Evolutionary conservation across 805 yeast species (phyloP).

Genomic region (Suhomyces xylopsoci): DNA sequence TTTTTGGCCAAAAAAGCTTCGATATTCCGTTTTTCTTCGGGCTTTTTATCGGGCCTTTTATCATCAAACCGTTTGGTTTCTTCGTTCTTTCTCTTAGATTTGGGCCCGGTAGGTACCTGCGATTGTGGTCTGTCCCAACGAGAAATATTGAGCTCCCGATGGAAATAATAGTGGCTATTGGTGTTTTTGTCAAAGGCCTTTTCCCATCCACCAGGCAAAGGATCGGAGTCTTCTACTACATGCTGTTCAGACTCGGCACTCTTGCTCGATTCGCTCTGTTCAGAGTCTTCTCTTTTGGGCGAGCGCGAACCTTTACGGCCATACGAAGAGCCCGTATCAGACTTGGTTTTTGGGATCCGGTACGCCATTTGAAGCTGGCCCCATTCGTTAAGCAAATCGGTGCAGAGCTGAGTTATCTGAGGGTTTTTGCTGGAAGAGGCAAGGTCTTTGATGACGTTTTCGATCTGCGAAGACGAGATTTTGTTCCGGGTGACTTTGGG

Average conservation of each 20-base stretch:
- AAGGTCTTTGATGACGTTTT: constrained; percentile 52
- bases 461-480: constrained; percentile 71
- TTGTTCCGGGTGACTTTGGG: constrained; percentile 69
- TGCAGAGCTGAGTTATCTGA: constrained; percentile 35
- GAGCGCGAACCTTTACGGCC: constrained; percentile 21
- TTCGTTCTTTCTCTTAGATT: neutral
- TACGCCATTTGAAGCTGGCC: constrained; percentile 73
- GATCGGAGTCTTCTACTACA: constrained; percentile 2
- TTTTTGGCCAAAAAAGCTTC: constrained; percentile 18
- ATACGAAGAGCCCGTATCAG: constrained; percentile 6
- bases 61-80: neutral
- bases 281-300: constrained; percentile 6
- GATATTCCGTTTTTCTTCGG: neutral
- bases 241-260: neutral
- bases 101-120: constrained; percentile 34
- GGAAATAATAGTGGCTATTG: constrained; percentile 52
- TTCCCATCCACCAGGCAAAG: constrained; percentile 67
- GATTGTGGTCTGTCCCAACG: constrained; percentile 60
- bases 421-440: constrained; percentile 18
- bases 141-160: constrained; percentile 44
- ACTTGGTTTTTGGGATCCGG: constrained; percentile 66
- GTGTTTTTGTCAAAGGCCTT: constrained; percentile 47
- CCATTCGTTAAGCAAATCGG: constrained; percentile 63
- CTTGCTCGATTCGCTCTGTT: constrained; percentile 10
- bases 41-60: neutral